Base-by-base conservation (phyloP, 2,329 filamentous ascomycete genomes). In the Beauveria pseudobassiana region DNA sequence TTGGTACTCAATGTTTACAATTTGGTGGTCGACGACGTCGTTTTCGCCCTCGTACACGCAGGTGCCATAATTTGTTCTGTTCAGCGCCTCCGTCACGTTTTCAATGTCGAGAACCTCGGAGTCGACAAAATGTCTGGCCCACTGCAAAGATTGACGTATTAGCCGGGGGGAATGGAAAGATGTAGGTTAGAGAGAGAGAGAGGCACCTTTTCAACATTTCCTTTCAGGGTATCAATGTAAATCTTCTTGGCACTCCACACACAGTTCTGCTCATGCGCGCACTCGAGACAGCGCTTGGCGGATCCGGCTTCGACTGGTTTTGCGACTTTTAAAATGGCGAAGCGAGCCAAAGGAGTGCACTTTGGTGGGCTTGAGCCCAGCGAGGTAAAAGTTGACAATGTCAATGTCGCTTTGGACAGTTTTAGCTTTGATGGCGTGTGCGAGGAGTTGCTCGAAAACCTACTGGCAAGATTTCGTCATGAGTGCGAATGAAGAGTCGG, bases 191-290 rank as follows among this genome's bases (percentile, higher is more conserved):
- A 10, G 28, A 30, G 9, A 45, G 12, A 45, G 46, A 22, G 12
- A 4, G 22, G 30, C 12, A 65, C 63, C 51, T 65, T 63, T 51
- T 63, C 62, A 7, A 52, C 60, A 7, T 63, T 43, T 5, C 61
- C 49, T 42, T 65, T 18, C 46, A 65, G 43, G 20, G 62, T 63
- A 20, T 65, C 63, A 20, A 65, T 56, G n/a, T 65, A 65, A 22
- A 65, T 61, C 62, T 65, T 65, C 62, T 63, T 65, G 20, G 63
- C 63, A 30, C 63, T 65, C 63, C 63, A 65, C 14, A 63, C 60
- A 42, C 63, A 65, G n/a, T 63, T 40, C 7, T 61, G 51, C 38
- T 65, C 63, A 22, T 63, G 54, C 7, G 62, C 28, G 28, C 63
- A 65, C 6, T 63, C 56, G 8, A 65, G 59, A 30, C 63, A 65